These are phyloP conservation scores for Malus hybrid DNA, from an alignment of 331 rosid genomes.

Conservation along the genomic window DNA sequence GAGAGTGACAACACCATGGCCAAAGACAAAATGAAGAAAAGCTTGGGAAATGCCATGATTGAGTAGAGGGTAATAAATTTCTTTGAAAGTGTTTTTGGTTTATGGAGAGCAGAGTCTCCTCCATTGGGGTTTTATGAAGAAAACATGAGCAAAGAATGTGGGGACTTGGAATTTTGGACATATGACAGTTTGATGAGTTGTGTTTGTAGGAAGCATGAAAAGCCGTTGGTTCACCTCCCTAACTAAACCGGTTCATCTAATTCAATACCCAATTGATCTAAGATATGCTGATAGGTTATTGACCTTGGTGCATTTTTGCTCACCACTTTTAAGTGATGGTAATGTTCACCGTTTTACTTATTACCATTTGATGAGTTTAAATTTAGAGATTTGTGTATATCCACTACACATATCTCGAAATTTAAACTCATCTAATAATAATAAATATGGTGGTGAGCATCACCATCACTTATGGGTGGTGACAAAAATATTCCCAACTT, in stretches of 20 bases:
- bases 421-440: no score
- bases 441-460: no score
- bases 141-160: not conserved
- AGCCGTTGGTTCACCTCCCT: constrained; percentile 5
- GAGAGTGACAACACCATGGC: constrained; percentile 26
- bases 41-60: constrained; percentile 28
- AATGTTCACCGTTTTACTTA: no score
- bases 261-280: not conserved
- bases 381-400: no score
- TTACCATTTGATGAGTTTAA: no score
- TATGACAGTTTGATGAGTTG: not conserved
- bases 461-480: no score
- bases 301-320: not conserved
- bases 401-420: no score
- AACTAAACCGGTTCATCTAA: not conserved
- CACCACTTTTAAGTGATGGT: no score
- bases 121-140: not conserved
- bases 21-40: constrained; percentile 14
- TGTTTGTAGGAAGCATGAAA: not conserved
- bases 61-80: not conserved
- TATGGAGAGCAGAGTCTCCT: not conserved
- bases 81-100: not conserved
- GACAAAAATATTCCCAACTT: no score
- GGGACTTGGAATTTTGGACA: not conserved
- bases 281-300: not conserved